Conservation (phyloP, 2,329 filamentous ascomycete genomes). For the Falciphora oryzae region DNA sequence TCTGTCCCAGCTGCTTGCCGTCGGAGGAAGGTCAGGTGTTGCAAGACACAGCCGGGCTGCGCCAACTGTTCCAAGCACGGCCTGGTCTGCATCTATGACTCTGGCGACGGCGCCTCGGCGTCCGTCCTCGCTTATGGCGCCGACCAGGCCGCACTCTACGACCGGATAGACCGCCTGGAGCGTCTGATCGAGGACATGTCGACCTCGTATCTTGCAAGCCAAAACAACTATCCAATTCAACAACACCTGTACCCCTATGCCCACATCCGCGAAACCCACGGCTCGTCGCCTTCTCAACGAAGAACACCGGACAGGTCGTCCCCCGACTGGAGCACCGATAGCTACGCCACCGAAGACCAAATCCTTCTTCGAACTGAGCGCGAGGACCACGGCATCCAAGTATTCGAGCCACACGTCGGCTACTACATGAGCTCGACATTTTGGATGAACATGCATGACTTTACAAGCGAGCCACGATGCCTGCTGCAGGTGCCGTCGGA, state of each 20-base stretch:
- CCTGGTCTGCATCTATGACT: conserved; percentile 4
- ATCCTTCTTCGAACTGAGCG: neutral
- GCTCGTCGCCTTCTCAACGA: neutral
- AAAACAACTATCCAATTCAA: neutral
- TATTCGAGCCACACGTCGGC: conserved; percentile 1
- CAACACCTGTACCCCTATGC: neutral
- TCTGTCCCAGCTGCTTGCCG: neutral
- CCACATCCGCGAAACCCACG: neutral
- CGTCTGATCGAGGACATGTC: conserved; percentile 4
- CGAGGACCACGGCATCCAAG: neutral
- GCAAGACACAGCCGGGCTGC: conserved; percentile 2
- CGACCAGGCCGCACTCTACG: neutral
- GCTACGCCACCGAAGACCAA: neutral
- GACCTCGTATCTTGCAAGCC: neutral
- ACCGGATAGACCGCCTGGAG: conserved; percentile 6
- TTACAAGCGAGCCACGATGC: conserved; percentile 3
- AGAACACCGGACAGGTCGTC: neutral
- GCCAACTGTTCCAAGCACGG: conserved; percentile 5
- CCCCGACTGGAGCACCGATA: neutral
- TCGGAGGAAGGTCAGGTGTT: conserved; percentile 3
- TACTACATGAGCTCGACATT: conserved; percentile 6
- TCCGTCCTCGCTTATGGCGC: neutral
- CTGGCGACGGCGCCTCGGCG: conserved; percentile 1
- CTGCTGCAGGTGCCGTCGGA: neutral
- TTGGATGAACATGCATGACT: conserved; percentile 8